Conservation (phyloP, 768 basidiomycete species). For the Serendipita vermifera region DNA sequence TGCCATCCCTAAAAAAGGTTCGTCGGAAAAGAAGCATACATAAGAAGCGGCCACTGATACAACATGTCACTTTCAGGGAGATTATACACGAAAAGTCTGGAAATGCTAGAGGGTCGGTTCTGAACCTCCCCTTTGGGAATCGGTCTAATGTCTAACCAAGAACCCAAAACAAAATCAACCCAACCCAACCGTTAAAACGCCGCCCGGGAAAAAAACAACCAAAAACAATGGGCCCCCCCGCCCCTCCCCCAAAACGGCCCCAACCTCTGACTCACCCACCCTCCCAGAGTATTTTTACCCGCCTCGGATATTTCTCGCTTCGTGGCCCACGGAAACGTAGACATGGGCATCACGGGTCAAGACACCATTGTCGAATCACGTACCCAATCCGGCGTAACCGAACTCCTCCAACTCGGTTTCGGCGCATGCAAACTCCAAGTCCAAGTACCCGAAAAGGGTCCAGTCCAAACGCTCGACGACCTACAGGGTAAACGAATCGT, state of each 20-base stretch:
- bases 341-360: constrained; percentile 95
- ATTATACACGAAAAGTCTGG: constrained; percentile 79
- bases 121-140: neutral
- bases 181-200: constrained; percentile 79
- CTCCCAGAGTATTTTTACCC: constrained; percentile 79
- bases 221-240: constrained; percentile 80
- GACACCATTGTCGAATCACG: constrained; percentile 88
- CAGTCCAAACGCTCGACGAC: constrained; percentile 58
- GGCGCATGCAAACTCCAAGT: constrained; percentile 77
- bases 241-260: no score
- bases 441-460: constrained; percentile 71
- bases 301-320: constrained; percentile 97
- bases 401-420: constrained; percentile 75
- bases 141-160: constrained; percentile 33
- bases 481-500: constrained; percentile 87
- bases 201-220: constrained; percentile 87
- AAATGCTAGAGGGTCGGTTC: constrained; percentile 62
- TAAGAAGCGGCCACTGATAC: neutral
- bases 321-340: constrained; percentile 93
- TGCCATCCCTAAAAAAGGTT: constrained; percentile 96
- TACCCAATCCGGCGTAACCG: constrained; percentile 65
- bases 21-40: neutral
- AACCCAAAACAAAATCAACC: constrained; percentile 89
- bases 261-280: neutral
- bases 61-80: constrained; percentile 39